Evolutionary conservation across 2,329 filamentous ascomycete species (phyloP).

Genomic region (Didymella exigua): DNA sequence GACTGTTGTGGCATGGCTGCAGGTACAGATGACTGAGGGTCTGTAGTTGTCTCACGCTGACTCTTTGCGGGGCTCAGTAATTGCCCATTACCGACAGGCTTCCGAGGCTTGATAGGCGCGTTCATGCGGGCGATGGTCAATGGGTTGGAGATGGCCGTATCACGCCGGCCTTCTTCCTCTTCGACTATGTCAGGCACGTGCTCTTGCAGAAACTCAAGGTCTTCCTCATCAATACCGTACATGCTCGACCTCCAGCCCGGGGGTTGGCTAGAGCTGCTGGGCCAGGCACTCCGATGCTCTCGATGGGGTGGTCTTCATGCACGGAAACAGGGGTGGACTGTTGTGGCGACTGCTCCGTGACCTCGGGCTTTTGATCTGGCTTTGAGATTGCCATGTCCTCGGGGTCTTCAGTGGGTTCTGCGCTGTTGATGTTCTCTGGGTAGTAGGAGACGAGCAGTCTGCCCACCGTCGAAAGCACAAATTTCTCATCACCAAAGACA

Average conservation of each 20-base stretch:
- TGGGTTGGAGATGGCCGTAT: conserved; percentile 52
- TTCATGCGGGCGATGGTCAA: conserved; percentile 59
- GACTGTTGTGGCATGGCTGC: conserved; percentile 1
- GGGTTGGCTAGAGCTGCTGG: neutral
- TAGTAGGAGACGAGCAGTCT: conserved; percentile 53
- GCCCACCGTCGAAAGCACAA: conserved; percentile 52
- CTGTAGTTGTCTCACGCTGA: neutral
- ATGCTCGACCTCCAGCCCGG: conserved; percentile 46
- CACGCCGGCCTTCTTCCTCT: conserved; percentile 39
- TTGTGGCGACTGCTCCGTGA: neutral
- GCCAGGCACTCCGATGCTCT: neutral
- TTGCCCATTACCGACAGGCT: conserved; percentile 21
- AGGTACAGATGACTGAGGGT: conserved; percentile 11
- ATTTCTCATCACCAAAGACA: conserved; percentile 64
- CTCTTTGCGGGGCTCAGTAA: conserved; percentile 36
- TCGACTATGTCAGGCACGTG: conserved; percentile 21
- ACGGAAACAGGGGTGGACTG: neutral
- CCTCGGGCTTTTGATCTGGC: neutral
- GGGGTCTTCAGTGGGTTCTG: neutral
- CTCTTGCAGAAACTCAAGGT: conserved; percentile 33
- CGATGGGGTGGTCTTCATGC: neutral
- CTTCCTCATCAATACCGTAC: conserved; percentile 48
- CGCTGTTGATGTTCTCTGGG: conserved; percentile 19
- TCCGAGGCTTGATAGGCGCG: conserved; percentile 28
- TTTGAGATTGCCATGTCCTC: conserved; percentile 2